These are phyloP conservation scores for Penicillium decumbens DNA, from an alignment of 2,329 filamentous ascomycete species.

Conservation along the genomic window DNA sequence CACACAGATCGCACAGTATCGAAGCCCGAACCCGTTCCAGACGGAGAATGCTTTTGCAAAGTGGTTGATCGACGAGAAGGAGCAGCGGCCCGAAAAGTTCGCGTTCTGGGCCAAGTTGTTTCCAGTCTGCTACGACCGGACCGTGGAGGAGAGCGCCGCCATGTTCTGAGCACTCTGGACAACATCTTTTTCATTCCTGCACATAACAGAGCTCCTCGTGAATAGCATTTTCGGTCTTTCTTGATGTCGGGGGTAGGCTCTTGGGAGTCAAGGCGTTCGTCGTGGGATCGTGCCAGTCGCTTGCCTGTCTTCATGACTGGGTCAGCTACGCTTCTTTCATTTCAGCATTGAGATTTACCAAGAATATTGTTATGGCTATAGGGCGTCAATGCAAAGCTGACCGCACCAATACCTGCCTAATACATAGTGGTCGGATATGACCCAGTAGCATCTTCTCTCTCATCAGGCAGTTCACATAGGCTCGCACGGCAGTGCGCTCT, in stretches of 20 bases:
- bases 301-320: neutral
- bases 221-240: neutral
- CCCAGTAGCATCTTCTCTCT: neutral
- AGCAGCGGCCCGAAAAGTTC: slow-evolving; percentile 22
- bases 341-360: neutral
- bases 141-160: slow-evolving; percentile 26
- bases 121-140: slow-evolving; percentile 32
- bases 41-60: slow-evolving; percentile 31
- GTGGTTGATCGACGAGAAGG: slow-evolving; percentile 29
- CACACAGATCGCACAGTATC: slow-evolving; percentile 27
- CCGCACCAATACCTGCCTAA: neutral
- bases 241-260: neutral
- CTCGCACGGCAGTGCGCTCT: neutral
- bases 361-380: neutral
- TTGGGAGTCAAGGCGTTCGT: neutral
- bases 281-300: neutral
- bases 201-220: neutral
- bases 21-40: slow-evolving; percentile 27
- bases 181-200: neutral
- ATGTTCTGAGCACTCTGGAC: slow-evolving; percentile 16
- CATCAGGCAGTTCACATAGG: neutral
- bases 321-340: neutral
- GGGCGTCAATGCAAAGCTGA: neutral
- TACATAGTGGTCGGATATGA: neutral
- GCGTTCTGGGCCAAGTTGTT: slow-evolving; percentile 33